Conservation (phyloP, 164 flowering plant genomes). For the Protea cynaroides region DNA sequence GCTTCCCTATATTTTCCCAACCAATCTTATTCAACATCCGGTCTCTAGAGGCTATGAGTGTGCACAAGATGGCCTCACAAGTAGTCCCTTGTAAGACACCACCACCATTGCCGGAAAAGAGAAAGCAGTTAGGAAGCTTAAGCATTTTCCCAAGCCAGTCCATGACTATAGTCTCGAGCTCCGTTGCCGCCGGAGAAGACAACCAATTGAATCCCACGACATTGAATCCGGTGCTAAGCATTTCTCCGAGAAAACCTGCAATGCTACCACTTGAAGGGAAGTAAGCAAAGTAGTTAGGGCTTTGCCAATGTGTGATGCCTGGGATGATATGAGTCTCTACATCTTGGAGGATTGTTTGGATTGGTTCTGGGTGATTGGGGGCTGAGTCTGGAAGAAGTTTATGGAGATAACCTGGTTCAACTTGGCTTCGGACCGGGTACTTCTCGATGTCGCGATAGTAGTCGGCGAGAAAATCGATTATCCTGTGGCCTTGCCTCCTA, state of each 20-base stretch:
- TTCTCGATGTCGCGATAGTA: conserved; percentile 47
- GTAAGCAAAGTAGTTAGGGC: conserved; percentile 60
- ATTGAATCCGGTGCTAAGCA: too few relatives aligned
- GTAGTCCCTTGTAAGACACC: too few relatives aligned
- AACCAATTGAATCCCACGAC: conserved; percentile 23
- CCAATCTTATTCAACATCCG: conserved; percentile 26
- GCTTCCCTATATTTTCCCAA: conserved; percentile 11
- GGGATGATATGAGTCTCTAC: too few relatives aligned
- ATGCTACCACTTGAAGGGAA: conserved; percentile 45
- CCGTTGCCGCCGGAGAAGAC: conserved; percentile 64
- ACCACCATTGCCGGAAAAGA: conserved; percentile 29
- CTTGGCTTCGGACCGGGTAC: conserved; percentile 63
- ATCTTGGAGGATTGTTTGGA: too few relatives aligned
- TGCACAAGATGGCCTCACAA: too few relatives aligned
- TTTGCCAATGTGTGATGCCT: too few relatives aligned
- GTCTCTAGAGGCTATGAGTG: conserved; percentile 17
- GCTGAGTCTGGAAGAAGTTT: conserved; percentile 26
- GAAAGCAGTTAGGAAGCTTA: conserved; percentile 37
- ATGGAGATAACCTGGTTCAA: conserved; percentile 57
- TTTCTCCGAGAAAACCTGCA: conserved; percentile 26
- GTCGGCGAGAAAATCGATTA: conserved; percentile 61
- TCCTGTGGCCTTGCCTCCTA: conserved; percentile 49
- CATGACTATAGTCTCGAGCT: conserved; percentile 48
- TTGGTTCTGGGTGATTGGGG: too few relatives aligned
- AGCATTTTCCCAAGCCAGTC: conserved; percentile 51